phyloP scores from a whole-genome alignment of 2,329 filamentous ascomycete species.

The Arthrinium phaeospermum region DNA sequence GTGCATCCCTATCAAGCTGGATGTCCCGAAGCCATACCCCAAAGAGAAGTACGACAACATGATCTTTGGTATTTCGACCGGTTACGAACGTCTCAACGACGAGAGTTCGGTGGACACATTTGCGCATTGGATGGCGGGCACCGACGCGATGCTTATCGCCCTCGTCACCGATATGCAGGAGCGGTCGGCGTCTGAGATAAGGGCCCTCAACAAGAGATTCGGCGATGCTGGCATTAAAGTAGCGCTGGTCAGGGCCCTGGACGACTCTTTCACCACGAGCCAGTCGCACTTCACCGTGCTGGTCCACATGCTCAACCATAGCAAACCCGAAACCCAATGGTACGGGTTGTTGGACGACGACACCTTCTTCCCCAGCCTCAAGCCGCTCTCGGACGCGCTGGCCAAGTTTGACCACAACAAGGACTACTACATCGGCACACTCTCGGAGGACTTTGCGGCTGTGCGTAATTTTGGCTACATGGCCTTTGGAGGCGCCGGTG shows the following conservation, averaged over 20 bases:
- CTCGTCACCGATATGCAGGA: slow-evolving; percentile 52
- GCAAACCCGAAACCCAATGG: slow-evolving; percentile 56
- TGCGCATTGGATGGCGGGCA: slow-evolving; percentile 60
- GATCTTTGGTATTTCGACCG: slow-evolving; percentile 62
- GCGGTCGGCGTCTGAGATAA: slow-evolving; percentile 36
- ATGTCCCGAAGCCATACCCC: slow-evolving; percentile 52
- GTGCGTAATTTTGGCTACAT: slow-evolving; percentile 61
- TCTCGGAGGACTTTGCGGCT: slow-evolving; percentile 61
- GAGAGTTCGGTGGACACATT: slow-evolving; percentile 78
- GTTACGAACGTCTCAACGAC: slow-evolving; percentile 77
- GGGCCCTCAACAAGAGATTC: slow-evolving; percentile 39
- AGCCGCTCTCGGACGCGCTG: slow-evolving; percentile 54
- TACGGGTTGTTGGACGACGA: slow-evolving; percentile 66
- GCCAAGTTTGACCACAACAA: slow-evolving; percentile 52
- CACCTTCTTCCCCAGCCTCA: slow-evolving; percentile 65
- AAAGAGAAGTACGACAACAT: slow-evolving; percentile 53
- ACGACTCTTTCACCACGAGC: slow-evolving; percentile 47
- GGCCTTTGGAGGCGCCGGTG: slow-evolving; percentile 66
- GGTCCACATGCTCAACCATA: slow-evolving; percentile 51
- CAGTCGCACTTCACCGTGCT: slow-evolving; percentile 65
- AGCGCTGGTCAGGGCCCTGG: slow-evolving; percentile 40
- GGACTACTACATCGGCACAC: slow-evolving; percentile 59
- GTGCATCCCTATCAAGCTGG: slow-evolving; percentile 52
- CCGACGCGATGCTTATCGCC: slow-evolving; percentile 57
- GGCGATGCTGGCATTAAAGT: slow-evolving; percentile 43